Evolutionary conservation across 208 protist species (phyloP).

Genomic region (Wallacemonas collosoma): DNA sequence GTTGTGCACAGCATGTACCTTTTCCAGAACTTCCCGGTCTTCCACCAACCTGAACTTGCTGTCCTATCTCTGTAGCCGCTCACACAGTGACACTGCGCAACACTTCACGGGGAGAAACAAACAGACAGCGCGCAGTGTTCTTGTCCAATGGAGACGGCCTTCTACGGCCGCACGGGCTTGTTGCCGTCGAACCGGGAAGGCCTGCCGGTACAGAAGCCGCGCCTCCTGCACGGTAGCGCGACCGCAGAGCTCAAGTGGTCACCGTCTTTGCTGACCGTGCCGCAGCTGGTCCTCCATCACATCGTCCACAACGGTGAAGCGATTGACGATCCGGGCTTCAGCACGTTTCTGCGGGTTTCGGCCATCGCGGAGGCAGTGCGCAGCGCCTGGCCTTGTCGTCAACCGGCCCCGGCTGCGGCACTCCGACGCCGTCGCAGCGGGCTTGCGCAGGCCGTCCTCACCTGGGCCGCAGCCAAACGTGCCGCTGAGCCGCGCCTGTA

Average conservation of each 20-base stretch:
- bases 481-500: neutral
- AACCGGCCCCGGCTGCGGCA: neutral
- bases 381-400: neutral
- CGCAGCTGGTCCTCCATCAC: constrained; percentile 66
- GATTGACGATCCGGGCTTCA: constrained; percentile 17
- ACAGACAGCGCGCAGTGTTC: no score
- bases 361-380: constrained; percentile 45
- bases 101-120: no score
- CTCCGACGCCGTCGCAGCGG: constrained; percentile 7
- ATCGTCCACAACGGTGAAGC: constrained; percentile 34
- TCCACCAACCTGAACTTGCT: no score
- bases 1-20: no score
- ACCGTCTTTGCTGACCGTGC: constrained; percentile 71
- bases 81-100: no score
- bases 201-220: constrained; percentile 37
- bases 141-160: constrained; percentile 50
- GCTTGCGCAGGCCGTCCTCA: neutral
- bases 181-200: constrained; percentile 41
- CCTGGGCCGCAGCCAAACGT: constrained; percentile 5
- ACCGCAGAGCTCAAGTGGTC: constrained; percentile 55
- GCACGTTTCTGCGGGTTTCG: constrained; percentile 44
- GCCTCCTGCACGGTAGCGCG: constrained; percentile 17
- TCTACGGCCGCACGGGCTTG: constrained; percentile 79
- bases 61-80: no score
- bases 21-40: no score